Percentiles rank a stretch among this genome's conserved stretches.
These are phyloP conservation scores for Nicotiana obtusifolia DNA, from an alignment of 257 asterid species.

Conservation along the genomic window DNA sequence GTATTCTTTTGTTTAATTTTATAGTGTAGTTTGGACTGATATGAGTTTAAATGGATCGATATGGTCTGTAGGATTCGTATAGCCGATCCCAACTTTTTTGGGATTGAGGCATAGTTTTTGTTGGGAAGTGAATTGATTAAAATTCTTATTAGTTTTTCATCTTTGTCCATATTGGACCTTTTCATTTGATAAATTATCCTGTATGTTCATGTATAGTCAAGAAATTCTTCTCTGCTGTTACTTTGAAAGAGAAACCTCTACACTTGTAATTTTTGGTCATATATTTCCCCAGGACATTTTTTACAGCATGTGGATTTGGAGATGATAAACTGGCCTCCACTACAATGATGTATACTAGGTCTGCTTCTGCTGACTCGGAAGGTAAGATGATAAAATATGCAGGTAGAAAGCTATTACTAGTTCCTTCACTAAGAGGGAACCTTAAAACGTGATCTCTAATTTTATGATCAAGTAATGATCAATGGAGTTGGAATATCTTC, in stretches of 20 bases:
- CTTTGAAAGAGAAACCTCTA: not conserved
- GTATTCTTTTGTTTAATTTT: too few relatives aligned
- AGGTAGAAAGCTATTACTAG: slow-evolving; percentile 53
- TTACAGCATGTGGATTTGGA: slow-evolving; percentile 74
- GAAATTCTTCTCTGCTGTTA: not conserved
- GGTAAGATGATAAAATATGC: slow-evolving; percentile 35
- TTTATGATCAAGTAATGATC: not conserved
- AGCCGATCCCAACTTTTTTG: too few relatives aligned
- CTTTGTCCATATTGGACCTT: not conserved
- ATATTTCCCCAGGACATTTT: slow-evolving; percentile 42
- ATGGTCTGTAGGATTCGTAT: too few relatives aligned
- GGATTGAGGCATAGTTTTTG: too few relatives aligned
- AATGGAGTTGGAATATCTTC: not conserved
- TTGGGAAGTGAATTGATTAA: not conserved
- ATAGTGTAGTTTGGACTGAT: too few relatives aligned
- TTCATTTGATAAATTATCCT: not conserved
- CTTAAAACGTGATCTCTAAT: not conserved
- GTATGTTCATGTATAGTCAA: not conserved
- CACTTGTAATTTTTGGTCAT: not conserved
- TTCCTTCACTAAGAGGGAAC: slow-evolving; percentile 41
- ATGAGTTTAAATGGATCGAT: too few relatives aligned
- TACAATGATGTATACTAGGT: slow-evolving; percentile 69
- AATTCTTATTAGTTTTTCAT: not conserved
- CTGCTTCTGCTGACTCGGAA: slow-evolving; percentile 20
- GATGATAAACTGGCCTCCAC: slow-evolving; percentile 64